Conservation (phyloP, 2,329 filamentous ascomycete species). For the Fusarium falciforme region DNA sequence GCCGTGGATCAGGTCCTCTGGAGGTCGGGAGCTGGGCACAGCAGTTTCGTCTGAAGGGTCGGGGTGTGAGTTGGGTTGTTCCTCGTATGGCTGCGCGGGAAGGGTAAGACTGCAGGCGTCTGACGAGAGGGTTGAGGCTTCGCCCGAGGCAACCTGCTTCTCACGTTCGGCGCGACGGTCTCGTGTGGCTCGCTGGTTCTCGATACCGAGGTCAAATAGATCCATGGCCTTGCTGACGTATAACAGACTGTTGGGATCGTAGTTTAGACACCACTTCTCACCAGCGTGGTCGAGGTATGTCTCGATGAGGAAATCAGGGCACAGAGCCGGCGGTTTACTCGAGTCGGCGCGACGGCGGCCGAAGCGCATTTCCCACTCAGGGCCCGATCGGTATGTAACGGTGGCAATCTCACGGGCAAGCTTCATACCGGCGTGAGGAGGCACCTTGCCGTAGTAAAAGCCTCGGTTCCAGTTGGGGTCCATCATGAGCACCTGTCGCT, state of each 20-base stretch:
- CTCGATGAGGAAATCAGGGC: conserved; percentile 96
- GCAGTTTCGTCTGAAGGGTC: conserved; percentile 45
- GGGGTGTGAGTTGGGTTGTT: conserved; percentile 71
- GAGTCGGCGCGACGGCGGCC: conserved; percentile 88
- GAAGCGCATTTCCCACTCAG: conserved; percentile 97
- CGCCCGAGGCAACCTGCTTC: conserved; percentile 65
- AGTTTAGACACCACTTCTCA: conserved; percentile 97
- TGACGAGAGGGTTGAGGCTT: conserved; percentile 58
- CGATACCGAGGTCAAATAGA: conserved; percentile 87
- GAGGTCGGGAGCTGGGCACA: conserved; percentile 63
- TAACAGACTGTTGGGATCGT: conserved; percentile 93
- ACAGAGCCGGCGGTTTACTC: conserved; percentile 88
- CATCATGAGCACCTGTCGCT: conserved; percentile 98
- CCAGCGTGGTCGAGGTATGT: conserved; percentile 98
- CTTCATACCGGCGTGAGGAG: conserved; percentile 97
- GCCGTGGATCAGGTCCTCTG: conserved; percentile 82
- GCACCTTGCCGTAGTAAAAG: conserved; percentile 89
- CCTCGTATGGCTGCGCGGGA: conserved; percentile 86
- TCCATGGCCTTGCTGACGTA: conserved; percentile 99
- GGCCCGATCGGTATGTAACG: conserved; percentile 94
- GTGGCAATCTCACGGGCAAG: conserved; percentile 97
- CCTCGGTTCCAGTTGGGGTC: conserved; percentile 97
- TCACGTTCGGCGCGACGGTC: conserved; percentile 71
- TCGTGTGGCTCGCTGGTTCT: conserved; percentile 73
- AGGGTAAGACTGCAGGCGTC: conserved; percentile 80